A percentile compares a stretch with the other conserved stretches of the same genome.
Conservation (phyloP, 148 eudicot genomes). For the Arctostaphylos glauca region DNA sequence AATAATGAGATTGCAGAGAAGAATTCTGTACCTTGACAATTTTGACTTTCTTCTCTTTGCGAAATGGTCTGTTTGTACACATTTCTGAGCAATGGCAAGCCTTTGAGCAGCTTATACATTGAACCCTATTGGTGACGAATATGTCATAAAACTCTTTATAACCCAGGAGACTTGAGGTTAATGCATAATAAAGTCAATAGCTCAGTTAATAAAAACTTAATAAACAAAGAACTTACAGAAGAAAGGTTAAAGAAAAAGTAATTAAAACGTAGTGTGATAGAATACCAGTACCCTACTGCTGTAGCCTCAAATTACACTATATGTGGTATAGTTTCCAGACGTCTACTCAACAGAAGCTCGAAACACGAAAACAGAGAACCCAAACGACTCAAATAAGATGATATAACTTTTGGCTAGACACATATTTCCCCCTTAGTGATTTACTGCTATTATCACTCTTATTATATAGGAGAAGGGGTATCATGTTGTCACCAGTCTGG, state of each 20-base stretch:
- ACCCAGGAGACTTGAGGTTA: background rate
- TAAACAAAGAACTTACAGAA: background rate
- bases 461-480: background rate
- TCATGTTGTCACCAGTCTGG: background rate
- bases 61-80: conserved; percentile 85
- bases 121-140: conserved; percentile 52
- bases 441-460: background rate
- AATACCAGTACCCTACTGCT: background rate
- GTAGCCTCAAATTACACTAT: background rate
- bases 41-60: conserved; percentile 72
- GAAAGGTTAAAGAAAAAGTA: background rate
- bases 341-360: background rate
- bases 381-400: background rate
- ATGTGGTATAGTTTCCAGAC: background rate
- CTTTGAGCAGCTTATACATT: conserved; percentile 91
- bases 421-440: background rate
- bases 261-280: background rate
- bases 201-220: background rate
- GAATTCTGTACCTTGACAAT: conserved; percentile 54
- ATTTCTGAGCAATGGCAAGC: conserved; percentile 77
- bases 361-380: background rate
- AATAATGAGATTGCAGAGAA: background rate
- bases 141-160: background rate
- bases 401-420: background rate
- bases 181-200: background rate